Evolutionary conservation across 768 basidiomycete species (phyloP), one percentile per base, ranked within the genome.

Genomic region (Artomyces pyxidatus): DNA sequence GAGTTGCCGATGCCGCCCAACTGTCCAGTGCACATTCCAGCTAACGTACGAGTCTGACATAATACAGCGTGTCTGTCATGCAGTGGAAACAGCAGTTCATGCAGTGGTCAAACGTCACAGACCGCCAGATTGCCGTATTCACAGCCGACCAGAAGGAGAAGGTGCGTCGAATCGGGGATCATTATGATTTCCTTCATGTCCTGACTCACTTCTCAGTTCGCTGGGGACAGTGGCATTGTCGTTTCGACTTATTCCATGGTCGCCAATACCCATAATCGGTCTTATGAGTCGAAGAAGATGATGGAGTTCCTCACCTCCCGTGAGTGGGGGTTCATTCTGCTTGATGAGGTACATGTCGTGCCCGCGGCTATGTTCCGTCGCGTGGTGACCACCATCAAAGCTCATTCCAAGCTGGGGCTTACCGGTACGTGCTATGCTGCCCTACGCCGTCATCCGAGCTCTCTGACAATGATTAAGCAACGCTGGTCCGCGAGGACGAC

Each of bases 161-260:
- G 77, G 94, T 88, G 58, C 41, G 30, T 51, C 37, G 11, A 35
- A 35, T 35, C 32, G 32, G 32, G 32, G 12, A 35, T 35, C 32
- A 35, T 35, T 30, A 28, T 47, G 28, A 25, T 45, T 30, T 35
- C 48, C 32, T 52, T 30, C 42, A 41, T 46, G 19, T 41, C 27
- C 23, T 51, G 21, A 19, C 29, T 27, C 26, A 28, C 44, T 28
- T 37, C 43, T 46, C 47, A 97, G 92, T 99, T 99, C 68, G 83
- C 87, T 7, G 94, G 94, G 19, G 93, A 95, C 39, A 92, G 95
- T 54, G 96, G 96, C 29, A 97, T 99, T 54, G 94, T 99, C 27
- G 87, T 99, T 22, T 98, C 95, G 27, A 98, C 96, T 10, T 99
- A 99, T 65, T 97, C 95, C 4, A 99, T 99, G 96, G 94, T 99